Evolutionary conservation across 176 grass and related monocot genomes (phyloP).

Genomic region (Zea luxurians): DNA sequence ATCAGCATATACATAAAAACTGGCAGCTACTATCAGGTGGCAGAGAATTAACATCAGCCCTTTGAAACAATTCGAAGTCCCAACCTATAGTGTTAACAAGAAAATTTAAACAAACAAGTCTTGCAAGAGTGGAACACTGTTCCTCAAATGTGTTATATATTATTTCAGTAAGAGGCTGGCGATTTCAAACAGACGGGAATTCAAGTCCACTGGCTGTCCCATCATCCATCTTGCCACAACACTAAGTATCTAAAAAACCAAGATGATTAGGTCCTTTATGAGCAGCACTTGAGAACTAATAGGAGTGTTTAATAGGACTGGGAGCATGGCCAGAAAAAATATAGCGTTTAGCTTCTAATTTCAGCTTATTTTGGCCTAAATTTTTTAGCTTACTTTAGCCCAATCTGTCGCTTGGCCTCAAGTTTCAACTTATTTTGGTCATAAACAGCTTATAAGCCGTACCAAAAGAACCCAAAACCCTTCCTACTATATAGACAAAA

Average conservation of each 20-base stretch:
- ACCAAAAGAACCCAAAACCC: not conserved
- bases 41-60: conserved; percentile 82
- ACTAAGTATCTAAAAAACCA: conserved; percentile 68
- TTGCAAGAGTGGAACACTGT: conserved; percentile 12
- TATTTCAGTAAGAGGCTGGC: conserved; percentile 55
- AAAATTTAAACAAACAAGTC: conserved; percentile 9
- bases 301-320: too few species aligned
- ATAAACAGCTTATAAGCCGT: not conserved
- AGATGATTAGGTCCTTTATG: not conserved
- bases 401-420: not conserved
- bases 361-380: too few species aligned
- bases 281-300: too few species aligned
- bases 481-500: not conserved
- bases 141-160: not conserved
- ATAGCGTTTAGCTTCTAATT: too few species aligned
- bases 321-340: too few species aligned
- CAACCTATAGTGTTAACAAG: conserved; percentile 46
- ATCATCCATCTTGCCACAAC: conserved; percentile 71
- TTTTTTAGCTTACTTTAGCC: not conserved
- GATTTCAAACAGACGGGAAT: conserved; percentile 79
- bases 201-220: conserved; percentile 78
- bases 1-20: conserved; percentile 79
- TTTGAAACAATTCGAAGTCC: conserved; percentile 82
- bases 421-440: not conserved
- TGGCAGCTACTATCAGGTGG: conserved; percentile 80